Conservation (phyloP, 2,329 filamentous ascomycete species). For the Westerdykella aurantiaca region DNA sequence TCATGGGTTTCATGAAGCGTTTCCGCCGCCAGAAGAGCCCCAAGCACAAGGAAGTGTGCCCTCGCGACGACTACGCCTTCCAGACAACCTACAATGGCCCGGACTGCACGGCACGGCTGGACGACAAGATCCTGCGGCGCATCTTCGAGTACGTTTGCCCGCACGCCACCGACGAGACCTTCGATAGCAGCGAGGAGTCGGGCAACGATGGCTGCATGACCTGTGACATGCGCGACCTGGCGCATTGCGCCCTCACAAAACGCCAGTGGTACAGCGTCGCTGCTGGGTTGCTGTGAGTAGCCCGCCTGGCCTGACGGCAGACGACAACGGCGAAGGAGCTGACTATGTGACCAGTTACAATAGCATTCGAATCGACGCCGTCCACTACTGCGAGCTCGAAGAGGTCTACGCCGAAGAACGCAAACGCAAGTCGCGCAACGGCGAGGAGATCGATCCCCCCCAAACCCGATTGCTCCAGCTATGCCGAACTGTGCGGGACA, state of each 20-base stretch:
- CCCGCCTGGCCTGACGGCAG: not conserved
- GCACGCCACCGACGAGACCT: constrained; percentile 63
- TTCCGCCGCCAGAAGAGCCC: constrained; percentile 42
- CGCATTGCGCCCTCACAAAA: constrained; percentile 70
- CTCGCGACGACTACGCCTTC: constrained; percentile 25
- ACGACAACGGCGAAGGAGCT: constrained; percentile 3
- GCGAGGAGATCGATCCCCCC: constrained; percentile 73
- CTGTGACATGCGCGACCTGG: constrained; percentile 84
- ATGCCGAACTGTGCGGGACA: constrained; percentile 74
- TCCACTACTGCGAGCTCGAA: constrained; percentile 91
- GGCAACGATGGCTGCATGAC: constrained; percentile 81
- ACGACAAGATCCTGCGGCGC: constrained; percentile 62
- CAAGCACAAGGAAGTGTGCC: constrained; percentile 29
- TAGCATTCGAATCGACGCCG: constrained; percentile 85
- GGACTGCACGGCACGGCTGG: constrained; percentile 50
- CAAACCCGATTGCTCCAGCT: constrained; percentile 70
- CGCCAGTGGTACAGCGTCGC: constrained; percentile 63
- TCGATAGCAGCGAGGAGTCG: constrained; percentile 75
- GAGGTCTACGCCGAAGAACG: constrained; percentile 72
- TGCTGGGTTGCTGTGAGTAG: constrained; percentile 57
- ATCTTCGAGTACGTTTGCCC: constrained; percentile 83
- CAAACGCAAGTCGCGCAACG: constrained; percentile 52
- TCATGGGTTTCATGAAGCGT: constrained; percentile 49
- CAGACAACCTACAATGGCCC: constrained; percentile 32
- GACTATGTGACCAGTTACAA: constrained; percentile 58